Conservation (phyloP, 768 basidiomycete species). For the Cantharellus anzutake region DNA sequence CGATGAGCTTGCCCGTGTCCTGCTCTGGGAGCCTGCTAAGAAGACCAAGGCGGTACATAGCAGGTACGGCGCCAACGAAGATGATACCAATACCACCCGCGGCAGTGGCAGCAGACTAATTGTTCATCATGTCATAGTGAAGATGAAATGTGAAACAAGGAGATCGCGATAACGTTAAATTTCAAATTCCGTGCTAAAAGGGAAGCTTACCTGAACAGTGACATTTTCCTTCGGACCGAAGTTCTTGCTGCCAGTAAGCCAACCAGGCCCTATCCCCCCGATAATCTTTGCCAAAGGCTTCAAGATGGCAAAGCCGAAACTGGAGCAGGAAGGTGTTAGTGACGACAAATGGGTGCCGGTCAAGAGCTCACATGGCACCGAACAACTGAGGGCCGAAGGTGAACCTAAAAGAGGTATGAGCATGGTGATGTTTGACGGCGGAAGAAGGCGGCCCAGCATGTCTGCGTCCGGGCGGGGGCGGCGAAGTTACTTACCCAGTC, state of each 20-base stretch:
- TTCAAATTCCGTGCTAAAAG: neutral
- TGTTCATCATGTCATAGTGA: slow-evolving; percentile 4
- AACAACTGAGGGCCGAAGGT: slow-evolving; percentile 46
- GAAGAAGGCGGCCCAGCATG: neutral
- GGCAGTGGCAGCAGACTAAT: slow-evolving; percentile 17
- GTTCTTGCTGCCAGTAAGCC: slow-evolving; percentile 31
- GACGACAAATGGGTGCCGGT: too few species aligned
- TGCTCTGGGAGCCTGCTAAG: slow-evolving; percentile 26
- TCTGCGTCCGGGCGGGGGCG: neutral
- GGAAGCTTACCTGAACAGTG: slow-evolving; percentile 30
- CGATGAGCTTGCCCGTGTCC: slow-evolving; percentile 37
- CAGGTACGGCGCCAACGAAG: slow-evolving; percentile 40
- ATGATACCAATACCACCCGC: slow-evolving; percentile 38
- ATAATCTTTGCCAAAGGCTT: slow-evolving; percentile 28
- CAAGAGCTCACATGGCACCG: slow-evolving; percentile 29
- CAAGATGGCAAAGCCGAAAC: slow-evolving; percentile 33
- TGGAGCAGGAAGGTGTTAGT: too few species aligned
- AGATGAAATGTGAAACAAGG: slow-evolving; percentile 9
- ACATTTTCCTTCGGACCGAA: slow-evolving; percentile 47
- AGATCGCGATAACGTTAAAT: slow-evolving; percentile 21
- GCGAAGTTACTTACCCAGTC: slow-evolving; percentile 23
- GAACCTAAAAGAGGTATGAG: slow-evolving; percentile 15
- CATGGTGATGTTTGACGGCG: neutral
- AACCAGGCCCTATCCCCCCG: slow-evolving; percentile 22
- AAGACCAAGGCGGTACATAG: slow-evolving; percentile 36